Percentiles rank a stretch among this genome's conserved stretches.
These are phyloP conservation scores for Apiospora arundinis DNA, from an alignment of 2,329 filamentous ascomycete genomes.

Conservation along the genomic window DNA sequence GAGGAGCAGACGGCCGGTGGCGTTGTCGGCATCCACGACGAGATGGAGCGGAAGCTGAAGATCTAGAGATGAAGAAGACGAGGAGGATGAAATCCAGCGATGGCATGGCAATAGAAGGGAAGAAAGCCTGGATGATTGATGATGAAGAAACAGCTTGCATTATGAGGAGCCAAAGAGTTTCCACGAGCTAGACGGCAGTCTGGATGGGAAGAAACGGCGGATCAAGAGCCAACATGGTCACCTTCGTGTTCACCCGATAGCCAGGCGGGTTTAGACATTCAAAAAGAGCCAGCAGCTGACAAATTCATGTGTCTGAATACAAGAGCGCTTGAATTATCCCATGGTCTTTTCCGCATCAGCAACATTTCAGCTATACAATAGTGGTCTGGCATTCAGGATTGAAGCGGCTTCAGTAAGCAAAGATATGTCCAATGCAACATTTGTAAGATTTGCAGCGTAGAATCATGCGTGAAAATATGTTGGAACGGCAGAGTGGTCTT, in stretches of 20 bases:
- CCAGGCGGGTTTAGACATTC: not conserved
- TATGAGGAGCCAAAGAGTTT: not conserved
- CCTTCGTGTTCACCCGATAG: too few species aligned
- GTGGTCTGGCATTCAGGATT: too few species aligned
- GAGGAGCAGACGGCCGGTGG: conserved; percentile 70
- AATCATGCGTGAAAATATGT: not conserved
- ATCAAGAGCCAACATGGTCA: not conserved
- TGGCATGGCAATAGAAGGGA: not conserved
- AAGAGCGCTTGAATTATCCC: not conserved
- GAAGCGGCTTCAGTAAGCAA: too few species aligned
- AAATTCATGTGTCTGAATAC: not conserved
- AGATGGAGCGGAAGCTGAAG: conserved; percentile 92
- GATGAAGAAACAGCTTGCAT: not conserved
- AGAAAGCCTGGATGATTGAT: not conserved
- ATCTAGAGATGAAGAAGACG: conserved; percentile 55
- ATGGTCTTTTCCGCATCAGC: not conserved
- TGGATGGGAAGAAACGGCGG: not conserved
- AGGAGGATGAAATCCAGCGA: conserved; percentile 21
- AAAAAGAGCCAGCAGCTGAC: not conserved
- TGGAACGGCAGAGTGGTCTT: too few species aligned
- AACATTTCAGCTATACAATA: too few species aligned
- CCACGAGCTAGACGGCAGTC: not conserved
- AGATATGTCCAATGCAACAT: too few species aligned
- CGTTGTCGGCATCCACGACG: conserved; percentile 79
- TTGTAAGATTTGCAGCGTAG: too few species aligned